Evolutionary conservation across 257 asterid species (phyloP), one percentile per base, ranked within the genome.

Genomic region (Prunella vulgaris): DNA sequence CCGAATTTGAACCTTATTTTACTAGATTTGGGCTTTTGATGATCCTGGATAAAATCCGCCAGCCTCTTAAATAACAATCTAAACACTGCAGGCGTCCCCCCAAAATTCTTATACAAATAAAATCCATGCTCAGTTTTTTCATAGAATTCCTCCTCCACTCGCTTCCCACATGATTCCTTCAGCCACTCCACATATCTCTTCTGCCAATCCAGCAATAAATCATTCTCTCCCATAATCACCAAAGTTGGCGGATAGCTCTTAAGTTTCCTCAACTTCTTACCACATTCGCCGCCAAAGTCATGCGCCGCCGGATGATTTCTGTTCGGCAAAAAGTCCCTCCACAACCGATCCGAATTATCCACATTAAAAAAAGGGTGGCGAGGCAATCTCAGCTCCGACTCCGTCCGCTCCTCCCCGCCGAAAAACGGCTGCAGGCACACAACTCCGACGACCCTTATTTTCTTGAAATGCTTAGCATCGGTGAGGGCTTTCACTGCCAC

Each of bases 391-490:
- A 84, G 13, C 46, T 82, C 89, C 15, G 86, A 74, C 12, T 78
- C 83, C 0, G 84, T 83, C 8, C 84, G 68, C 62, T 83, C 84
- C 15, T 82, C 80, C 27, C 87, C 86, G 21, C 84, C 86, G 7
- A 80, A 80, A 67, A 78, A 78, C 0, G 87, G 87, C 70, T 85
- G 87, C 42, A 85, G n/a, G 1, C 10, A 48, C 2, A 80, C 2
- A 21, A 78, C 6, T 5, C 86, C 87, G 0, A 2, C 14, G 32
- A 85, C 66, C 33, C 65, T 75, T 25, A 78, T 12, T 4, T 48
- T 74, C 4, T 44, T 57, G 18, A 82, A 72, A 38, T 65, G 64
- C 3, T 59, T 21, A 5, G 35, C 30, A 10, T 64, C 27, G 15
- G 60, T 63, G 37, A 71, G 53, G 4, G 79, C 78, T 73, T n/a